Percentiles rank a stretch among this genome's conserved stretches.
phyloP scores from a whole-genome alignment of 495 filamentous ascomycete species.

The Cercophora newfieldiana region DNA sequence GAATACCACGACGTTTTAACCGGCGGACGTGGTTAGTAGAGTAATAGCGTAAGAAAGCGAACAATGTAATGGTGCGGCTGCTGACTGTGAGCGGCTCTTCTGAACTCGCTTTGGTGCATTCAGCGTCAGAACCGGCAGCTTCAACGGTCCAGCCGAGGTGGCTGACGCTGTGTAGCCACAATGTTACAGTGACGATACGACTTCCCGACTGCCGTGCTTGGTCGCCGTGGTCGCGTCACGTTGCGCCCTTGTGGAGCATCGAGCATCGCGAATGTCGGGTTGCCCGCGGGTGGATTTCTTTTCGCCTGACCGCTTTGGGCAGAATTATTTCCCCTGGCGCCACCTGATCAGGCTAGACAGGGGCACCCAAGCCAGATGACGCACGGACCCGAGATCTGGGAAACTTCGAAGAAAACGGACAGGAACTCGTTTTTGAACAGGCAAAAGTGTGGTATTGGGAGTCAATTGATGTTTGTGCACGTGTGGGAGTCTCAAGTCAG shows the following conservation, averaged over 20 bases:
- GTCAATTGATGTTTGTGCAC: not conserved
- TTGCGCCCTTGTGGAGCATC: not conserved
- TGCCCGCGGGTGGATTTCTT: not conserved
- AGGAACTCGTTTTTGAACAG: not conserved
- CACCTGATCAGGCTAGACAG: not conserved
- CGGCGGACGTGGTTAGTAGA: not conserved
- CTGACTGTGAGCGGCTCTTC: too few relatives aligned
- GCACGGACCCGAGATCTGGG: not conserved
- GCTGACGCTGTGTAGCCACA: not conserved
- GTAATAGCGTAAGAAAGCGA: too few relatives aligned
- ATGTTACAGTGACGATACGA: not conserved
- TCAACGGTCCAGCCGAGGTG: too few relatives aligned
- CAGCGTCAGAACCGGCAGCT: too few relatives aligned
- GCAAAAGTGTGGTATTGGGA: not conserved
- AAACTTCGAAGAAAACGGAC: not conserved
- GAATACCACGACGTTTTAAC: not conserved
- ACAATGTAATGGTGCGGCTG: too few relatives aligned
- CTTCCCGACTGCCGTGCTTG: not conserved
- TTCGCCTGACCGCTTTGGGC: slow-evolving; percentile 4
- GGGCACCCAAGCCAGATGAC: not conserved
- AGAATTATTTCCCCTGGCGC: not conserved
- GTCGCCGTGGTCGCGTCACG: not conserved
- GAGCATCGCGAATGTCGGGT: not conserved
- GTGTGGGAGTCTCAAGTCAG: not conserved
- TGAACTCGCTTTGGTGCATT: too few relatives aligned